Evolutionary conservation across 345 rosid species (phyloP), one percentile per base, ranked within the genome.

Genomic region (Luvunga scandens): DNA sequence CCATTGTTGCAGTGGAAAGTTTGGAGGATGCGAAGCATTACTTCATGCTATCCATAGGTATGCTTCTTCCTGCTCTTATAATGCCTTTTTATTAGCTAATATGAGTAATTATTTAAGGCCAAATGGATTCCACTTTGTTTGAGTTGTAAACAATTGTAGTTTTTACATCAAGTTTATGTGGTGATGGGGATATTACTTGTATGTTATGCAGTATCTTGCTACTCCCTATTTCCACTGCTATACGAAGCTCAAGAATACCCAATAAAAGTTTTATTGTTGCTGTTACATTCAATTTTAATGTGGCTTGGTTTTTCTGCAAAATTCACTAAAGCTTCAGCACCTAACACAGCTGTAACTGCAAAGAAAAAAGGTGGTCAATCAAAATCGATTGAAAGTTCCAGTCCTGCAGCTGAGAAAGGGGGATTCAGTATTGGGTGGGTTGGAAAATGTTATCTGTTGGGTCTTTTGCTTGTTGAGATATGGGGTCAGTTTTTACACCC

Each of bases 151-250:
- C 25, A 12, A 71, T 42, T 16, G 10, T 21, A 25, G 59, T 71
- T 71, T 55, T 7, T 39, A n/a, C 30, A 10, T 76, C 38, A 38
- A 9, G 61, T 75, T 73, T 39, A 72, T 72, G 60, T n/a, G 45
- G 64, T 78, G 13, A 81, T 62, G 6, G 8, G 59, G 30, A 45
- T 69, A 22, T 83, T 48, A 34, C 81, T 45, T 31, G 38, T 62
- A 9, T 70, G 31, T 0, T 39, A 21, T 86, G 92, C 97, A 95
- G 98, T 87, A 64, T 92, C 91, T 67, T 89, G 91, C 83, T 94
- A 92, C 80, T 96, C 98, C 4, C 84, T 96, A 27, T 91, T 94
- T 73, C 98, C 98, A 7, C 98, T 94, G 70, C 89, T 94, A 78
- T 88, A 84, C 0, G 92, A 91, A 82, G 87, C 88, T 62, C 98